Evolutionary conservation across 176 grass and related monocot species (phyloP).

Genomic region (Guadua angustifolia): DNA sequence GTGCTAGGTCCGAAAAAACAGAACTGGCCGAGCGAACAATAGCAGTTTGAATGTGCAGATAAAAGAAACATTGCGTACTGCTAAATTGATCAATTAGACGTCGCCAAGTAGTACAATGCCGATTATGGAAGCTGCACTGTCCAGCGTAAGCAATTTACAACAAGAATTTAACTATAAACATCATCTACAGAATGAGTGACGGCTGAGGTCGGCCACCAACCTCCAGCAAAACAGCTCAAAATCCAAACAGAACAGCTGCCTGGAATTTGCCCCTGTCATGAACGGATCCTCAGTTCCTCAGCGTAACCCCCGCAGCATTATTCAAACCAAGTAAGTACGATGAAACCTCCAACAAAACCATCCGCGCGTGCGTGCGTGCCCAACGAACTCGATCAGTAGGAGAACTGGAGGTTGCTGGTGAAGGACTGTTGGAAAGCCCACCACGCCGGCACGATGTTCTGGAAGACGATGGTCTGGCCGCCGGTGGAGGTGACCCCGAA

Average conservation of each 20-base stretch:
- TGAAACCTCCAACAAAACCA: background rate
- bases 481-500: conserved; percentile 66
- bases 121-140: too few relatives aligned
- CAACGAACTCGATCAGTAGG: background rate
- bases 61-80: too few relatives aligned
- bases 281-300: background rate
- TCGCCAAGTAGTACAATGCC: too few relatives aligned
- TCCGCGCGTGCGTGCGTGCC: background rate
- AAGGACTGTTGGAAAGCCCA: conserved; percentile 76
- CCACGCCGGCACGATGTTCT: conserved; percentile 52
- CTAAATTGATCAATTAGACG: too few relatives aligned
- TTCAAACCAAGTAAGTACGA: background rate
- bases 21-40: too few relatives aligned
- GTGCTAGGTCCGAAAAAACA: too few relatives aligned
- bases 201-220: background rate
- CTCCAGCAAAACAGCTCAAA: background rate
- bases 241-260: background rate
- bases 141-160: background rate
- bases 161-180: background rate
- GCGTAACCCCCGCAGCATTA: background rate
- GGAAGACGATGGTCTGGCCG: conserved; percentile 61
- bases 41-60: too few relatives aligned
- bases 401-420: conserved; percentile 39
- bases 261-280: background rate
- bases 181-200: background rate